Conservation (phyloP, 2,329 filamentous ascomycete genomes). For the Thielaviopsis punctulata region DNA sequence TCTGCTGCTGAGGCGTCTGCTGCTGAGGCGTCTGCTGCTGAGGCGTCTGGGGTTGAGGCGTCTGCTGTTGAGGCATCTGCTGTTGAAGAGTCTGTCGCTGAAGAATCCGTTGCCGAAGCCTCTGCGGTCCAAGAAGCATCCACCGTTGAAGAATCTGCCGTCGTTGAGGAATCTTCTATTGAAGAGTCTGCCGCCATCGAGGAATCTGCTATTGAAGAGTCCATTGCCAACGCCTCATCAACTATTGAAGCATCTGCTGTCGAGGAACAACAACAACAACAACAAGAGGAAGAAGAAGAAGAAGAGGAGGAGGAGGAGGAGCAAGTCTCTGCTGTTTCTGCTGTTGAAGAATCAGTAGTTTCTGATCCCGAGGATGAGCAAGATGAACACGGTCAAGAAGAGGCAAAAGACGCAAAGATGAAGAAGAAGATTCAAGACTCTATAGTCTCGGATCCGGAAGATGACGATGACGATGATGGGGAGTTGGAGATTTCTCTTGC, state of each 20-base stretch:
- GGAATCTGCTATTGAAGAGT: no score
- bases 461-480: constrained; percentile 3
- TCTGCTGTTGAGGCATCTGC: not conserved
- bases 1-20: not conserved
- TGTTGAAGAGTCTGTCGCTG: not conserved
- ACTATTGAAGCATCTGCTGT: no score
- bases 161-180: not conserved
- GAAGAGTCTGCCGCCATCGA: no score
- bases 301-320: constrained; percentile 8
- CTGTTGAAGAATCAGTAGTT: not conserved
- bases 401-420: not conserved
- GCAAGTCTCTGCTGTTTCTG: no score
- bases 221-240: no score
- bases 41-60: not conserved
- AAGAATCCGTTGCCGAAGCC: not conserved
- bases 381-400: not conserved
- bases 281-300: not conserved
- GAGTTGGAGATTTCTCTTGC: not conserved
- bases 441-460: constrained; percentile 10
- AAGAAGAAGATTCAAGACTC: constrained; percentile 5
- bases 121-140: not conserved
- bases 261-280: not conserved
- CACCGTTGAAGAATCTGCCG: not conserved
- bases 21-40: not conserved
- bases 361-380: not conserved